These are phyloP conservation scores for Sphagnum tenellum DNA, from an alignment of 225 moss, liverwort and hornwort genomes.

Conservation along the genomic window DNA sequence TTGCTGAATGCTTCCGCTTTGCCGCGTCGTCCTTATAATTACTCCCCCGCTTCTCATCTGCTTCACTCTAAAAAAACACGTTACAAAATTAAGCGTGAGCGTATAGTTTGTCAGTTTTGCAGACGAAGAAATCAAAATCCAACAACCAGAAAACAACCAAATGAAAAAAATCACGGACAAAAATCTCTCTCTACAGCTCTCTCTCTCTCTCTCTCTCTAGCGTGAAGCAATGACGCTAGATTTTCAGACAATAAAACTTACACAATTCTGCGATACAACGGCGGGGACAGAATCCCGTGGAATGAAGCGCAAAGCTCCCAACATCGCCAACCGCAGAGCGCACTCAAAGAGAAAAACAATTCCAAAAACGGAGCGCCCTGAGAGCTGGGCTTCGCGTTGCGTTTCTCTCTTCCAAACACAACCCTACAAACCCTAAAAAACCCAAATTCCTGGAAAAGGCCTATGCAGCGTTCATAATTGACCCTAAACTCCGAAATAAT, in stretches of 20 bases:
- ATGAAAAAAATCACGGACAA: too few species aligned
- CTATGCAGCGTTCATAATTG: too few species aligned
- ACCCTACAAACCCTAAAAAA: too few species aligned
- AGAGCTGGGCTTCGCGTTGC: too few species aligned
- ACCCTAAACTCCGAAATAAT: too few species aligned
- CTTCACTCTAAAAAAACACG: constrained; percentile 4
- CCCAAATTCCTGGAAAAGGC: too few species aligned
- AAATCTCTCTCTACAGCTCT: too few species aligned
- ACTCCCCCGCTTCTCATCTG: constrained; percentile 24
- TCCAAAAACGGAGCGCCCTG: too few species aligned
- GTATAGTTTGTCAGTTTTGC: background rate
- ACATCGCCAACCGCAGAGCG: constrained; percentile 18
- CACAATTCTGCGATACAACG: constrained; percentile 11
- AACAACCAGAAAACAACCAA: background rate
- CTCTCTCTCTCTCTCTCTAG: background rate
- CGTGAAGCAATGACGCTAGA: background rate
- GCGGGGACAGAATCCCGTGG: constrained; percentile 34
- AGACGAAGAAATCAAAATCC: background rate
- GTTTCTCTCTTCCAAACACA: too few species aligned
- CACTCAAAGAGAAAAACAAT: too few species aligned
- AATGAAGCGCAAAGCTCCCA: constrained; percentile 55
- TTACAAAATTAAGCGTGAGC: background rate
- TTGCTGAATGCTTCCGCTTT: constrained; percentile 48
- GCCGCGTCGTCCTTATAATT: constrained; percentile 12
- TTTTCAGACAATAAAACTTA: background rate